phyloP scores from a whole-genome alignment of 2,329 filamentous ascomycete species.

The Colletotrichum somersetense region DNA sequence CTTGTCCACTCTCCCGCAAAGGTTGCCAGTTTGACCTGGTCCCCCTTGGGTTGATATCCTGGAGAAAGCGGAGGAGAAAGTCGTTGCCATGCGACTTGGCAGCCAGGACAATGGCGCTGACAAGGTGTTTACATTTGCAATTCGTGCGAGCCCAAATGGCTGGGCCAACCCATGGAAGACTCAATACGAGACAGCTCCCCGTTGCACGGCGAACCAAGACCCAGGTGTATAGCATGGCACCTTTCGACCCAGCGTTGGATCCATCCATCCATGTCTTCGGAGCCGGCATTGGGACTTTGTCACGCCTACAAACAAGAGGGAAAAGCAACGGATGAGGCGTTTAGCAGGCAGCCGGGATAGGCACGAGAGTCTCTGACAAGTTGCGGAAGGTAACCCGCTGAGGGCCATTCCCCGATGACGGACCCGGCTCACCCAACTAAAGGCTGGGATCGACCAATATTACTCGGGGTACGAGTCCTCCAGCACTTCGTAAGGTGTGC shows the following conservation, averaged over 20 bases:
- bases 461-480: slow-evolving; percentile 20
- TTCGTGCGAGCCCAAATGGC: slow-evolving; percentile 4
- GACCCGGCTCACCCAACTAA: slow-evolving; percentile 20
- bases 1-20: slow-evolving; percentile 23
- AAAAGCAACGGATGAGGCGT: not conserved
- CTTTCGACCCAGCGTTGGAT: slow-evolving; percentile 14
- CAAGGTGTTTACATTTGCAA: slow-evolving; percentile 28
- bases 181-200: slow-evolving; percentile 33
- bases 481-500: slow-evolving; percentile 26
- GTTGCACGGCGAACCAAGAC: slow-evolving; percentile 8
- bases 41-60: not conserved
- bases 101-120: slow-evolving; percentile 28
- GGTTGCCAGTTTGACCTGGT: slow-evolving; percentile 14
- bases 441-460: slow-evolving; percentile 28
- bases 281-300: not conserved
- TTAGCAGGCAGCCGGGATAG: slow-evolving; percentile 19
- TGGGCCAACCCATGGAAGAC: slow-evolving; percentile 17
- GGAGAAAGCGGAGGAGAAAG: not conserved
- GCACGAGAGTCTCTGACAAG: not conserved
- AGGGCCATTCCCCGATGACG: slow-evolving; percentile 15
- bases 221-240: slow-evolving; percentile 17
- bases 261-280: slow-evolving; percentile 23
- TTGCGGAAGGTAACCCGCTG: not conserved
- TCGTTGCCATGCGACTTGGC: slow-evolving; percentile 22
- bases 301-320: slow-evolving; percentile 10